These are phyloP conservation scores for Zymoseptoria pseudotritici DNA, from an alignment of 2,329 filamentous ascomycete genomes.

Conservation along the genomic window DNA sequence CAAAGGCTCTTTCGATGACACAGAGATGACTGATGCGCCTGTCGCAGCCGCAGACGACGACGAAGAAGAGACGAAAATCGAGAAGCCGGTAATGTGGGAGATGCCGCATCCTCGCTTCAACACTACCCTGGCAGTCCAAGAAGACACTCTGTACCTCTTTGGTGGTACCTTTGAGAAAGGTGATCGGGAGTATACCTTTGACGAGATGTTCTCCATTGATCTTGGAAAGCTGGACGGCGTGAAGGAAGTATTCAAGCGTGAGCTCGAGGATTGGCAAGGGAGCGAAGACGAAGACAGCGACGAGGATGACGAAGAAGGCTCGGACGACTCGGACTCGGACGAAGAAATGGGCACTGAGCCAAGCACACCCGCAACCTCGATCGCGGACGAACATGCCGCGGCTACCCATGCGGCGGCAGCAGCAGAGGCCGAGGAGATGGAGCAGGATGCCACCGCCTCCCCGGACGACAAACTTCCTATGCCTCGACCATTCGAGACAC, in stretches of 20 bases:
- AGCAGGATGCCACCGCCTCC: slow-evolving; percentile 33
- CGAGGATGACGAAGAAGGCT: slow-evolving; percentile 43
- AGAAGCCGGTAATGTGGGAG: slow-evolving; percentile 61
- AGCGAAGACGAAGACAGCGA: slow-evolving; percentile 39
- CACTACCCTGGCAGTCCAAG: slow-evolving; percentile 79
- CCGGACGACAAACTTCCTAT: slow-evolving; percentile 72
- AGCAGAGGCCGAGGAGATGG: slow-evolving; percentile 14
- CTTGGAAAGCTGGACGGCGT: slow-evolving; percentile 93
- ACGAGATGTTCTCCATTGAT: slow-evolving; percentile 88
- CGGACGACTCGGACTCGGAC: slow-evolving; percentile 51
- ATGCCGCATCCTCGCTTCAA: slow-evolving; percentile 90
- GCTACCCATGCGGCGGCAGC: slow-evolving; percentile 12
- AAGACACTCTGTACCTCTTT: slow-evolving; percentile 88
- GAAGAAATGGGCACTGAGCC: slow-evolving; percentile 48
- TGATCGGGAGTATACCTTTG: slow-evolving; percentile 90
- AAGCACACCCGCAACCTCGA: slow-evolving; percentile 23
- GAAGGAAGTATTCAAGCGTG: slow-evolving; percentile 79
- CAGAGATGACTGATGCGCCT: slow-evolving; percentile 29
- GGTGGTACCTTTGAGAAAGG: slow-evolving; percentile 94
- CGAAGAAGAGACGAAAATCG: slow-evolving; percentile 45
- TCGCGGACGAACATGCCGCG: slow-evolving; percentile 16
- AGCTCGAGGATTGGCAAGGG: slow-evolving; percentile 75
- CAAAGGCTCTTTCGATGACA: slow-evolving; percentile 55
- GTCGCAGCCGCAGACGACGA: slow-evolving; percentile 40
- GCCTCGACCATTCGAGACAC: slow-evolving; percentile 73